These are phyloP conservation scores for Periglandula ipomoeae DNA, from an alignment of 2,329 filamentous ascomycete genomes.

Conservation along the genomic window DNA sequence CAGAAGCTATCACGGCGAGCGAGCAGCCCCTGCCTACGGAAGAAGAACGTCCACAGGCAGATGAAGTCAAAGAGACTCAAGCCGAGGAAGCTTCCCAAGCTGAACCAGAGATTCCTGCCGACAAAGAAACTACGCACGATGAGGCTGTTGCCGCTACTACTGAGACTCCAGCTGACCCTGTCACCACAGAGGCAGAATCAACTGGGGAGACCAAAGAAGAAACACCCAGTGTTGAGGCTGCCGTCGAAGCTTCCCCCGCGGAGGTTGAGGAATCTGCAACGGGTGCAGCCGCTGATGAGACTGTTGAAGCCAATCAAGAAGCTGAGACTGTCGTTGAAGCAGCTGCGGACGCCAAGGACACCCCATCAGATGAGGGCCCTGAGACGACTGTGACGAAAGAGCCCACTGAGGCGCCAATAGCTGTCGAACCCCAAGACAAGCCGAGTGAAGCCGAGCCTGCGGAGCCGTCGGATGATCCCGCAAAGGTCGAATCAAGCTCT, in stretches of 20 bases:
- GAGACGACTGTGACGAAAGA: not conserved
- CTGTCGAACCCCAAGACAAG: not conserved
- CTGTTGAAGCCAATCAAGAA: not conserved
- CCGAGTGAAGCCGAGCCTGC: not conserved
- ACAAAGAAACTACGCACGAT: not conserved
- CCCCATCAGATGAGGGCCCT: not conserved
- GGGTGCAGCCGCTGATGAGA: constrained; percentile 8
- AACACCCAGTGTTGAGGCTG: not conserved
- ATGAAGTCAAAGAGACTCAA: not conserved
- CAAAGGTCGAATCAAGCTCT: not conserved
- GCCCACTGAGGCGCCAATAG: not conserved
- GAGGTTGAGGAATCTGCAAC: not conserved
- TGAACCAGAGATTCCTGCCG: not conserved
- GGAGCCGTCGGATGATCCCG: not conserved
- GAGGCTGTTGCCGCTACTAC: not conserved
- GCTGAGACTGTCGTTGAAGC: not conserved
- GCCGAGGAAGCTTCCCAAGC: not conserved
- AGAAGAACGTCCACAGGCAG: not conserved
- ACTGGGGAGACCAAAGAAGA: not conserved
- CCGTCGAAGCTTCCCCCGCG: not conserved
- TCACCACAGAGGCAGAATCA: not conserved
- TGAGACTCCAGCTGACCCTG: constrained; percentile 7
- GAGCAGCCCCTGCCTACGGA: not conserved
- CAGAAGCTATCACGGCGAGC: not conserved
- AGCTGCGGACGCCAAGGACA: not conserved